Conservation (phyloP, 1,139 yeast genomes). For the Zygosaccharomyces pseudobailii region DNA sequence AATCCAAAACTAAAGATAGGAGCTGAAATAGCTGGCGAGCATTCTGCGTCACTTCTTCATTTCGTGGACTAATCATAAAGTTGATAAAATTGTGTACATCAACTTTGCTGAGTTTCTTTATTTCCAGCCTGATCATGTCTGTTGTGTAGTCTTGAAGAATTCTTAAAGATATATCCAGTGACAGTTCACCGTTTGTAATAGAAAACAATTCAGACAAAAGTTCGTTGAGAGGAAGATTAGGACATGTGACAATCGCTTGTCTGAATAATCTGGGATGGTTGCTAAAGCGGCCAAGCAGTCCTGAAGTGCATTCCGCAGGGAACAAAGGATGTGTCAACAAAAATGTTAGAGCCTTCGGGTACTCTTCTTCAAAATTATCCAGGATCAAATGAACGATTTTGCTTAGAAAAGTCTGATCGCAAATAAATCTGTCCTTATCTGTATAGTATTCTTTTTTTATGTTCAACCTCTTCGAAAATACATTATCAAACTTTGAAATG, state of each 20-base stretch:
- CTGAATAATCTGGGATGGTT: constrained; percentile 59
- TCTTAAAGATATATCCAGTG: constrained; percentile 64
- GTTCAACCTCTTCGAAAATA: constrained; percentile 31
- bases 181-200: constrained; percentile 57
- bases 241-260: constrained; percentile 78
- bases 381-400: constrained; percentile 46
- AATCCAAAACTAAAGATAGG: constrained; percentile 31
- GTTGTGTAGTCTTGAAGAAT: constrained; percentile 52
- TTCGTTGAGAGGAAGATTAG: constrained; percentile 60
- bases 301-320: constrained; percentile 55
- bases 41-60: constrained; percentile 19
- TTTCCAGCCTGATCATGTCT: constrained; percentile 29
- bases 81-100: constrained; percentile 33
- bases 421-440: constrained; percentile 60
- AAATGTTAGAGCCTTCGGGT: constrained; percentile 66
- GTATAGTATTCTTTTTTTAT: constrained; percentile 48
- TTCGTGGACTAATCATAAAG: constrained; percentile 24
- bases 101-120: constrained; percentile 30
- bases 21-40: constrained; percentile 31
- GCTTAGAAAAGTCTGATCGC: constrained; percentile 53
- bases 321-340: constrained; percentile 82
- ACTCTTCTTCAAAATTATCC: constrained; percentile 21
- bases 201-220: constrained; percentile 53
- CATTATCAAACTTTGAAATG: constrained; percentile 26
- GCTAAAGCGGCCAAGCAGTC: constrained; percentile 49